Base-by-base conservation (phyloP, 2,329 filamentous ascomycete genomes). In the Ascocoryne sarcoides region DNA sequence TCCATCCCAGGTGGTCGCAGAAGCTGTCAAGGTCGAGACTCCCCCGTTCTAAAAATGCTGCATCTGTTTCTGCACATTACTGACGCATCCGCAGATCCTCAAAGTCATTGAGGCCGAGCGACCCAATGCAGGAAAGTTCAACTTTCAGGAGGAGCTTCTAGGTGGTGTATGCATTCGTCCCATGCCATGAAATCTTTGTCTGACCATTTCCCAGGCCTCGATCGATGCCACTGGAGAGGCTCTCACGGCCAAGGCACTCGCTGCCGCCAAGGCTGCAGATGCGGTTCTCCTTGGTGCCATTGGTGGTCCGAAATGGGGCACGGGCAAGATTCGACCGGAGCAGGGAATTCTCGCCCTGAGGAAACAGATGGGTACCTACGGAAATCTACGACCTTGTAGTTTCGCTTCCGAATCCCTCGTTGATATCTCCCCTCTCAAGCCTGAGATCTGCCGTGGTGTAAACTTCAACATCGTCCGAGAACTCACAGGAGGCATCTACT, bases 301-400 rank as follows among this genome's bases (percentile, higher is more conserved):
- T 58, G 90, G 90, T 53, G 90, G 90, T n/a, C 90, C 92, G 10
- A 65, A 95, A 86, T 96, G 89, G 87, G 89, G 89, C 46, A 92
- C 87, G 21, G 86, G 85, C 52, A 67, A 79, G 43, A 82, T 95
- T 48, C 85, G 89, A 32, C 90, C 90, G 1, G 90, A 96, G 64
- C 86, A 95, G 67, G 90, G 90, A 46, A 79, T 96, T 56, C 81
- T 96, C 47, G 76, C 71, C 53, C 84, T 96, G 39, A 87, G 90
- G 67, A 95, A 93, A 67, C 85, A 95, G 66, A 84, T 96, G 73
- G 75, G 76, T 59, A 87, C 90, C 42, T 96, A 93, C 66, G 90
- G 89, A 54, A 96, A 96, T 75, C 79, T 96, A 43, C 82, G 90
- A 4, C 90, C 89, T 8, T 96, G 90, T 74, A 93, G 85, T 74